Conservation (phyloP, 2,329 filamentous ascomycete genomes). For the Hymenoscyphus infarciens region DNA sequence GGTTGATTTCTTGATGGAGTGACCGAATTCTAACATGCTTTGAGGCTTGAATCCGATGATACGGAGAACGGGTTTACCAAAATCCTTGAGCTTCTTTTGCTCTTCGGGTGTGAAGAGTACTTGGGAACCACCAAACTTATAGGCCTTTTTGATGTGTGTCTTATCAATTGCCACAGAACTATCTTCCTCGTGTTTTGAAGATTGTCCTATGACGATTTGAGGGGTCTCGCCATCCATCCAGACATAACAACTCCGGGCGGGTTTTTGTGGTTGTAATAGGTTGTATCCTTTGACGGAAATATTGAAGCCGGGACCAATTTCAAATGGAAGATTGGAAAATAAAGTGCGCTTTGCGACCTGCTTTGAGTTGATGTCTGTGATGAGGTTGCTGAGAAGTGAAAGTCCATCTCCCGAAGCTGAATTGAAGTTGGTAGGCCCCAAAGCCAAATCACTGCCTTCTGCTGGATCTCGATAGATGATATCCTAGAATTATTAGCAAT, state of each 20-base stretch:
- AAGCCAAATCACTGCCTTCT: conserved; percentile 63
- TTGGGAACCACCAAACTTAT: conserved; percentile 91
- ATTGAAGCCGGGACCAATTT: conserved; percentile 76
- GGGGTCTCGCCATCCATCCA: conserved; percentile 83
- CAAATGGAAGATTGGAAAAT: conserved; percentile 83
- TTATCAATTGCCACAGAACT: conserved; percentile 75
- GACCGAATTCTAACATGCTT: conserved; percentile 73
- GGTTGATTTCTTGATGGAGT: conserved; percentile 77
- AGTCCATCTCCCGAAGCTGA: conserved; percentile 67
- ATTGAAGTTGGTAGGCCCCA: conserved; percentile 53
- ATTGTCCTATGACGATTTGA: conserved; percentile 73
- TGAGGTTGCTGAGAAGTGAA: conserved; percentile 71
- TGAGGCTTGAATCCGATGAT: conserved; percentile 93
- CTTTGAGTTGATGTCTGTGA: conserved; percentile 88
- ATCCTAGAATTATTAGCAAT: conserved; percentile 52
- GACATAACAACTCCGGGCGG: conserved; percentile 79
- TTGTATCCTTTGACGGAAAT: conserved; percentile 96
- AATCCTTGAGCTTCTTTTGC: conserved; percentile 70
- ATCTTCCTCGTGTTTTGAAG: conserved; percentile 72
- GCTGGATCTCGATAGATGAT: conserved; percentile 81
- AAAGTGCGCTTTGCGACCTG: conserved; percentile 80
- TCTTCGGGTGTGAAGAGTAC: conserved; percentile 85
- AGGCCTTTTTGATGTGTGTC: conserved; percentile 81
- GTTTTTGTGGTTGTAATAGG: conserved; percentile 77
- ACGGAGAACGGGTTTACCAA: conserved; percentile 77